phyloP scores from a whole-genome alignment of 768 basidiomycete species.

The Tylopilus plumbeoviolaceoides region DNA sequence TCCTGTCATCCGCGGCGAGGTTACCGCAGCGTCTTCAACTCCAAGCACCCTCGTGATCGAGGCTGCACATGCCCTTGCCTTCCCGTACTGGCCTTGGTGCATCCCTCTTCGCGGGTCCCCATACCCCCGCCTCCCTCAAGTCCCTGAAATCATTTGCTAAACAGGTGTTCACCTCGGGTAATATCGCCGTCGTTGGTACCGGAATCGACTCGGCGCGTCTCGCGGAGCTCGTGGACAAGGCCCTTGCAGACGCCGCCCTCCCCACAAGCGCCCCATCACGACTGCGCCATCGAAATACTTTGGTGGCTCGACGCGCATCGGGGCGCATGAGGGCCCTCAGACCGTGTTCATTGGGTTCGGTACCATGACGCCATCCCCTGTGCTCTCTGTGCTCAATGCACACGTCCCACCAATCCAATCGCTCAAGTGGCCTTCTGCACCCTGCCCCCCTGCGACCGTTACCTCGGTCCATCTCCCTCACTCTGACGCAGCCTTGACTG shows the following conservation, averaged over 20 bases:
- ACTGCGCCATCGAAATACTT: constrained; percentile 47
- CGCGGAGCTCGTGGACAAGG: constrained; percentile 64
- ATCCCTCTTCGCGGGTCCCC: constrained; percentile 79
- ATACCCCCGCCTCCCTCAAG: constrained; percentile 55
- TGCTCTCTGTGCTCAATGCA: constrained; percentile 74
- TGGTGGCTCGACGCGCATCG: constrained; percentile 85
- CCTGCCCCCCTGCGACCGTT: constrained; percentile 60
- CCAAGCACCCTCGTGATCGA: constrained; percentile 76
- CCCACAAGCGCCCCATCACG: constrained; percentile 32
- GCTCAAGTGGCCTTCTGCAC: constrained; percentile 77
- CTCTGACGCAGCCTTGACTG: constrained; percentile 88
- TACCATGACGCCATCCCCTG: constrained; percentile 58
- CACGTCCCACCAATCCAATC: constrained; percentile 75
- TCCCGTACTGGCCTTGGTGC: constrained; percentile 92
- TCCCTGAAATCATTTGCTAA: constrained; percentile 75
- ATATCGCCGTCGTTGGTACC: constrained; percentile 83
- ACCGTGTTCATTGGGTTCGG: constrained; percentile 91
- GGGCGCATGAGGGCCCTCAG: constrained; percentile 55
- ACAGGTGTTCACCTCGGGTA: constrained; percentile 68
- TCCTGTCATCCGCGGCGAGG: constrained; percentile 68
- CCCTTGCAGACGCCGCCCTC: constrained; percentile 42
- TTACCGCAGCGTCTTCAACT: constrained; percentile 52
- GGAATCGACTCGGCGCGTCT: constrained; percentile 76
- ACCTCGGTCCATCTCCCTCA: constrained; percentile 80
- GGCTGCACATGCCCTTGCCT: constrained; percentile 83